Conservation (phyloP, 345 rosid species). For the Eucalyptus pauciflora region DNA sequence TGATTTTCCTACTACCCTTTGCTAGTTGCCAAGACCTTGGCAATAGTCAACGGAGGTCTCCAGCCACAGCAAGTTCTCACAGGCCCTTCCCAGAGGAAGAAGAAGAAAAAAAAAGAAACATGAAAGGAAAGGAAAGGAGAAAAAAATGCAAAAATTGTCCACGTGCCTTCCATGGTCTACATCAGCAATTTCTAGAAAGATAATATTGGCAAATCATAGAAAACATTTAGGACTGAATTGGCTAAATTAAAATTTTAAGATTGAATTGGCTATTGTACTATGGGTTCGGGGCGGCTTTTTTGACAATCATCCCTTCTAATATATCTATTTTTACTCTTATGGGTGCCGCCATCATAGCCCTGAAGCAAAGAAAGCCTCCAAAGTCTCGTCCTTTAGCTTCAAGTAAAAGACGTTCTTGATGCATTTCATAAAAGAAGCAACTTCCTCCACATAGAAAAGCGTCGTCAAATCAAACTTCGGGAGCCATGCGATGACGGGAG, state of each 20-base stretch:
- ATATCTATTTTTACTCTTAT: background rate
- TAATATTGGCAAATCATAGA: rapidly evolving
- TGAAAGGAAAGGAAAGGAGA: too few relatives aligned
- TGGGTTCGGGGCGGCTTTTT: background rate
- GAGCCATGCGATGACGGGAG: background rate
- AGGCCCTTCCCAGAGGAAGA: background rate
- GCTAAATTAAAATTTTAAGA: background rate
- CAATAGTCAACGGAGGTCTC: background rate
- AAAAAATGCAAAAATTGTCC: background rate
- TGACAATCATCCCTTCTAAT: rapidly evolving
- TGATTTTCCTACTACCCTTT: background rate
- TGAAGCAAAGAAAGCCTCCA: background rate
- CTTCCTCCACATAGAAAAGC: background rate
- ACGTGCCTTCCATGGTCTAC: background rate
- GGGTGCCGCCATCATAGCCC: background rate
- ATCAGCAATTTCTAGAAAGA: background rate
- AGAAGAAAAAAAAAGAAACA: background rate
- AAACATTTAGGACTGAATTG: rapidly evolving
- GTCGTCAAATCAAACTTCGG: background rate
- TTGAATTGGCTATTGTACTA: rapidly evolving
- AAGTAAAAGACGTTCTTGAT: background rate
- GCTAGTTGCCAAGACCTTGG: background rate
- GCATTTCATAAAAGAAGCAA: background rate
- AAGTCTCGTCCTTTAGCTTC: background rate
- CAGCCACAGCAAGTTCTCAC: background rate